phyloP scores from a whole-genome alignment of 306 rosid species.

The Pyrus bretschneideri region DNA sequence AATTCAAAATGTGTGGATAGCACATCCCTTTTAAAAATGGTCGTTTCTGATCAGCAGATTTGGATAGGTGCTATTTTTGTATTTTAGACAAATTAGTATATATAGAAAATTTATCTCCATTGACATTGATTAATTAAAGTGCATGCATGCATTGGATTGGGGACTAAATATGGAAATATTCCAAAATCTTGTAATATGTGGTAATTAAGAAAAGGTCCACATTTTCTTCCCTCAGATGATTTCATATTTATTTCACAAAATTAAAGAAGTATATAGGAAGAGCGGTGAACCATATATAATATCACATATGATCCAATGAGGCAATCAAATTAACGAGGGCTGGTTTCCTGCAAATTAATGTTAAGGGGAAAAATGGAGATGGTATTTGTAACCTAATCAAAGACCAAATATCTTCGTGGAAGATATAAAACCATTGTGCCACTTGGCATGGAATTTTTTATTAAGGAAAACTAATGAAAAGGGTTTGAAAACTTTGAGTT shows the following conservation, averaged over 20 bases:
- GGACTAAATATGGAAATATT: neutral
- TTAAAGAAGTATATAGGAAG: neutral
- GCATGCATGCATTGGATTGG: neutral
- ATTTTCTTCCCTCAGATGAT: neutral
- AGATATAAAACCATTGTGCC: conserved; percentile 47
- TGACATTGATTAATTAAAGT: neutral
- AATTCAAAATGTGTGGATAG: too few species aligned
- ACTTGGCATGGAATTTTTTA: conserved; percentile 25
- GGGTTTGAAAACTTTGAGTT: too few species aligned
- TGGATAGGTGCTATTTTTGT: neutral
- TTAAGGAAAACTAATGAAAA: neutral
- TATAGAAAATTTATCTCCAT: neutral
- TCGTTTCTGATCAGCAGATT: neutral
- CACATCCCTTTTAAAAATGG: neutral
- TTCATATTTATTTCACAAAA: neutral
- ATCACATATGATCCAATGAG: neutral
- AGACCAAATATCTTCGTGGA: conserved; percentile 46
- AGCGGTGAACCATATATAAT: neutral
- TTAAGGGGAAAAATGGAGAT: conserved; percentile 3
- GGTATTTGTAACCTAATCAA: conserved; percentile 15
- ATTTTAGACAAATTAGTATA: neutral
- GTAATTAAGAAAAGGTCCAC: neutral
- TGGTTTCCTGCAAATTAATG: neutral
- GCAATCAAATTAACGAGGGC: neutral
- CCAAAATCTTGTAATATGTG: neutral